A percentile compares a stretch with the other conserved stretches of the same genome.
Conservation (phyloP, 2,329 filamentous ascomycete species). For the Diaporthe destruens region DNA sequence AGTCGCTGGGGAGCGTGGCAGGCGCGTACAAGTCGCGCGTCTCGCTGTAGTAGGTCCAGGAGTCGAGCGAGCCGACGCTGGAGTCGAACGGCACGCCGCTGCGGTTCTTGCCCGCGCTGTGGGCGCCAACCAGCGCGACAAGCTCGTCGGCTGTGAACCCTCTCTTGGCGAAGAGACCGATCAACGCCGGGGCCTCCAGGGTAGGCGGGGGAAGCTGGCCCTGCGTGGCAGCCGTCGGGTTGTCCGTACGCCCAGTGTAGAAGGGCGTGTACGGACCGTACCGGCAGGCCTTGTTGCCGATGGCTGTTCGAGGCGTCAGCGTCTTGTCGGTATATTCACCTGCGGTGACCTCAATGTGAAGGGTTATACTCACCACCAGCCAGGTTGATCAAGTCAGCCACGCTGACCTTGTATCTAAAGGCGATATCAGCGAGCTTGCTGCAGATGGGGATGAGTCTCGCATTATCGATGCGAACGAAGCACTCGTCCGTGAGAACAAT, state of each 20-base stretch:
- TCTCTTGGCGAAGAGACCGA: conserved; percentile 44
- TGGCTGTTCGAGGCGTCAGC: conserved; percentile 43
- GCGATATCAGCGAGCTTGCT: conserved; percentile 17
- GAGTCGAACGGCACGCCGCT: conserved; percentile 45
- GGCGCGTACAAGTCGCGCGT: conserved; percentile 45
- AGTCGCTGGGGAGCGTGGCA: conserved; percentile 46
- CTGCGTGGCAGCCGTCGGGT: conserved; percentile 42
- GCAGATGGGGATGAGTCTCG: conserved; percentile 34
- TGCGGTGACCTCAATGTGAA: too few relatives aligned
- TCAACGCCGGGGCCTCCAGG: conserved; percentile 41
- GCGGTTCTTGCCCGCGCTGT: conserved; percentile 47
- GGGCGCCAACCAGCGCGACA: conserved; percentile 47
- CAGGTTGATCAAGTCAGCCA: conserved; percentile 40
- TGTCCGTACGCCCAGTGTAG: conserved; percentile 47
- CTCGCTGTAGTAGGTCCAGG: conserved; percentile 46
- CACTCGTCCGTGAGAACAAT: conserved; percentile 39
- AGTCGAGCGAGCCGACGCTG: conserved; percentile 45
- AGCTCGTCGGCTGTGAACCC: conserved; percentile 47
- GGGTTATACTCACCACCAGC: conserved; percentile 32
- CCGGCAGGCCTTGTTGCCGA: conserved; percentile 46
- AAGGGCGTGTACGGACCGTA: conserved; percentile 46
- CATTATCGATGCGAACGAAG: conserved; percentile 21
- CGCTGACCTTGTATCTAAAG: conserved; percentile 24
- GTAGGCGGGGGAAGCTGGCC: conserved; percentile 44
- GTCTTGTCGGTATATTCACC: not conserved